Conservation (phyloP, 352 stramenopile genomes). For the Phytophthora meadii region DNA sequence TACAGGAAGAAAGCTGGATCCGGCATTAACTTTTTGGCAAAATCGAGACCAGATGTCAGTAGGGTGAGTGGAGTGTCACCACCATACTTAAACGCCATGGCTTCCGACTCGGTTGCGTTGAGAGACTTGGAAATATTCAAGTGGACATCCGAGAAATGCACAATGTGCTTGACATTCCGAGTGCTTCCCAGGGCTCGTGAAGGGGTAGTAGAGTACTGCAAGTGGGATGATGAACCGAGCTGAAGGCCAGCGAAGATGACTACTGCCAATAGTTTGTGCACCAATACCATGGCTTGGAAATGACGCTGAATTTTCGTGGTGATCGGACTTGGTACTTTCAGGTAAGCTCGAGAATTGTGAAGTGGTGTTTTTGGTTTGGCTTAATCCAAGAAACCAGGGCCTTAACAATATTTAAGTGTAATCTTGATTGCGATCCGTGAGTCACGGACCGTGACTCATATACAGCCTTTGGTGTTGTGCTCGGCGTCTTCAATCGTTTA, state of each 20-base stretch:
- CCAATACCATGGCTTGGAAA: too few species aligned
- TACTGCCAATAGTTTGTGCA: neutral
- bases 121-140: conserved; percentile 62
- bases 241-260: neutral
- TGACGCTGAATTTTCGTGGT: too few species aligned
- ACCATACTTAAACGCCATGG: conserved; percentile 45
- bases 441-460: too few species aligned
- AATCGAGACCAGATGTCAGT: conserved; percentile 65
- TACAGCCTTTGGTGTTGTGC: too few species aligned
- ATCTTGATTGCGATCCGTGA: too few species aligned
- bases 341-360: too few species aligned
- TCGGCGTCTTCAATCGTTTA: too few species aligned
- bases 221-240: neutral
- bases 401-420: too few species aligned
- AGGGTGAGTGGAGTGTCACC: conserved; percentile 57
- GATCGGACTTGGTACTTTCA: too few species aligned
- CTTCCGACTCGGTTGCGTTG: conserved; percentile 39
- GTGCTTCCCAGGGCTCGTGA: conserved; percentile 2
- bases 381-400: too few species aligned
- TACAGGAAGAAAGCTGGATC: conserved; percentile 75
- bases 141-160: conserved; percentile 84
- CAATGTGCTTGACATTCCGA: conserved; percentile 49
- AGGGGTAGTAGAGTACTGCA: conserved; percentile 4
- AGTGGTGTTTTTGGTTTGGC: too few species aligned
- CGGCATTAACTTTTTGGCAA: conserved; percentile 61